Evolutionary conservation across 164 flowering plant species (phyloP), one percentile per base, ranked within the genome.

Genomic region (Macadamia tetraphylla): DNA sequence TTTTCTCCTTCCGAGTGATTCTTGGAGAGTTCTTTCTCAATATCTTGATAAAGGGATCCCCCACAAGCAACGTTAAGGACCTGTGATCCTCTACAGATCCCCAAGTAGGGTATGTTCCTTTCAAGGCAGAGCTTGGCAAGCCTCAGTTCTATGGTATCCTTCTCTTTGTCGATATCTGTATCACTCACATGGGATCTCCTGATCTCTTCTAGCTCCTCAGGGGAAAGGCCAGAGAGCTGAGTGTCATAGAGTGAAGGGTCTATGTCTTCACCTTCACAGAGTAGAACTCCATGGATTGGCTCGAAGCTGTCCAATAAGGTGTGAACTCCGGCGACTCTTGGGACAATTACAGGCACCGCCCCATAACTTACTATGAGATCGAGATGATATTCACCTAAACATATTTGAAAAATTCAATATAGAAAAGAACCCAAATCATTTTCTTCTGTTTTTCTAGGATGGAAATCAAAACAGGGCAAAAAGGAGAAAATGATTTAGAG

Each of bases 201-300:
- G 51, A 95, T 90, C 69, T 95, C 96, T 59, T 92, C 92, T 10
- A 89, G 43, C 52, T 95, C 97, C 35, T 89, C 86, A 1, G 73
- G 73, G 0, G 98, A 82, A 31, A 94, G 81, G 32, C 74, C 74
- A 0, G 82, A 69, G 3, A 69, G 32, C 7, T 83, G 90, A 1
- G 82, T 63, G 9, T 87, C 87, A 68, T 92, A 95, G 3, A 82
- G 82, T 6, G 99, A 88, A 0, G 99, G 99, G 55, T 95, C 98
- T 3, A 95, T 85, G 74, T 95, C 99, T 69, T 92, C 97, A 4
- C 99, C 99, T 75, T 95, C 99, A 58, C 98, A 92, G 11, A 92
- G 93, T 23, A 95, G 94, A 42, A 92, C 99, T 1, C 99, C 99
- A 56, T 95, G 99, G 69, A 92, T 92, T 0, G 99, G 99, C 80